Evolutionary conservation across 177 flowering plant species (phyloP).

Genomic region (Vitis hybrid): DNA sequence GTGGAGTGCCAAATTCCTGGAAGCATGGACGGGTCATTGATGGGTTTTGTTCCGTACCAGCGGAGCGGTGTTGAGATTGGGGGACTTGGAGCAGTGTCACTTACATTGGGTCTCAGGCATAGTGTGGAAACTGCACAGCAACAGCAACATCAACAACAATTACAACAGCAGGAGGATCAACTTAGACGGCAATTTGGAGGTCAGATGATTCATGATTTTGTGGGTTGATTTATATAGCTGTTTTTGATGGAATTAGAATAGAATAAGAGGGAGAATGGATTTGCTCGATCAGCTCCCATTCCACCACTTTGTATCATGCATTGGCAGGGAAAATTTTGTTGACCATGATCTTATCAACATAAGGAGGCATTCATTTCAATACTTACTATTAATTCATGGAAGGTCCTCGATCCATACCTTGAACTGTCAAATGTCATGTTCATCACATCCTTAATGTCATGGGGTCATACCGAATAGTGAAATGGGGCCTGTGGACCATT

Average conservation of each 20-base stretch:
- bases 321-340: not conserved
- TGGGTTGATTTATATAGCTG: slow-evolving; percentile 23
- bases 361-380: too few relatives aligned
- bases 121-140: slow-evolving; percentile 37
- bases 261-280: not conserved
- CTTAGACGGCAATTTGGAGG: slow-evolving; percentile 50
- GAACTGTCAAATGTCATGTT: too few relatives aligned
- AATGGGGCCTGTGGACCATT: too few relatives aligned
- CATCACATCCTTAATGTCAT: too few relatives aligned
- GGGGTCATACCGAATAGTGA: too few relatives aligned
- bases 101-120: slow-evolving; percentile 77
- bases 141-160: slow-evolving; percentile 33
- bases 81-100: slow-evolving; percentile 68
- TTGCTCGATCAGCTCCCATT: not conserved
- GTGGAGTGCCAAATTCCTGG: slow-evolving; percentile 34
- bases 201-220: slow-evolving; percentile 60
- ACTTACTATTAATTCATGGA: too few relatives aligned
- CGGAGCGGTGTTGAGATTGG: slow-evolving; percentile 40
- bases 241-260: not conserved
- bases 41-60: slow-evolving; percentile 51
- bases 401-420: too few relatives aligned
- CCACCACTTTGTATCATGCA: not conserved
- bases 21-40: slow-evolving; percentile 36
- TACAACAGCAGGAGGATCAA: slow-evolving; percentile 30
- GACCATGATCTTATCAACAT: not conserved